Evolutionary conservation across 371 early-diverging fungal genomes (phyloP), one percentile per base, ranked within the genome.

Genomic region (Mucor saturninus): DNA sequence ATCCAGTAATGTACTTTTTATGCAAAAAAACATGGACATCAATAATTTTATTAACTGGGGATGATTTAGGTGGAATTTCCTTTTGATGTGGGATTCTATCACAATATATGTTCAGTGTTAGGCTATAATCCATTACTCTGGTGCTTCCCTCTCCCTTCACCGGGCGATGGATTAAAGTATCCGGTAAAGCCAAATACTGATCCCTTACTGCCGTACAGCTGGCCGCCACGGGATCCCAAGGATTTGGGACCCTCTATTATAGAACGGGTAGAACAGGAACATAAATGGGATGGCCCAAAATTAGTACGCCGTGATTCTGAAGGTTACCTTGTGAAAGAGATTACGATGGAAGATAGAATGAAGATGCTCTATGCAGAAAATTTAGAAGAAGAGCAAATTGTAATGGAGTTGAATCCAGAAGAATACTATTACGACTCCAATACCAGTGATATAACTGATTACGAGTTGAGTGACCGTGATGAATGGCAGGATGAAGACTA

Each of bases 41-140:
- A 0, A 38, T n/a, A 21, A 11, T 49, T 8, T 32, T 40, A 14
- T 32, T 32, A 32, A 35, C 37, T 30, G n/a, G 3, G 21, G 26
- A 35, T 9, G 1, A 40, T 21, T 10, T 43, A 89, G 87, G 66
- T 82, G 14, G 72, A 72, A 39, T 95, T 92, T 77, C 99, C 99
- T 1, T 99, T 97, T 77, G 92, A 98, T 76, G 64, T 99, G 52
- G 97, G 99, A 4, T 62, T 83, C n/a, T 68, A 83, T 61, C 72
- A 79, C 50, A 98, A 98, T 66, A 88, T 95, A 51, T 83, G 79
- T 21, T 80, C 87, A 10, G 91, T 97, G 4, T 84, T 98, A 54
- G 97, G 98, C 2, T 64, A 77, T 13, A 85, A 74, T 54, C 80
- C 80, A 14, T 38, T 83, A 14, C 39, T 76, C 4, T 96, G 95